A percentile compares a stretch with the other conserved stretches of the same genome.
Conservation (phyloP, 2,329 filamentous ascomycete genomes). For the Magnaporthiopsis incrustans region DNA sequence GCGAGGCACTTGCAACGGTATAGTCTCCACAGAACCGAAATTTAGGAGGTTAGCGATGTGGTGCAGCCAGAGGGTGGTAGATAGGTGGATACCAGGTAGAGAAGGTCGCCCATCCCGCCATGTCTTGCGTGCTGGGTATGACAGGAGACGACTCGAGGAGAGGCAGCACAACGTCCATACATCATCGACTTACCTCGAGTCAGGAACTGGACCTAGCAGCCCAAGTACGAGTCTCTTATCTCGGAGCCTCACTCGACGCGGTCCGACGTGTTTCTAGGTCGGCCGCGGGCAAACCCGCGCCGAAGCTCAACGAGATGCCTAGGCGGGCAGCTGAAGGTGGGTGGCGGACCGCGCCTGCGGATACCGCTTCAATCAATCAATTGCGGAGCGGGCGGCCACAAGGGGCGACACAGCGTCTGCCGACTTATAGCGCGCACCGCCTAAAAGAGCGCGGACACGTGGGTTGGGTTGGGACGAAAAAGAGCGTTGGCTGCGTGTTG, state of each 20-base stretch:
- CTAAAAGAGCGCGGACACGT: not conserved
- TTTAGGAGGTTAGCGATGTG: not conserved
- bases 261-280: not conserved
- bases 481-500: not conserved
- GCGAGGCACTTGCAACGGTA: not conserved
- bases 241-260: not conserved
- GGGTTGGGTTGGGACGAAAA: not conserved
- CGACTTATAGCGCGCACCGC: not conserved
- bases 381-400: not conserved
- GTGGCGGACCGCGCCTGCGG: not conserved
- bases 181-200: not conserved
- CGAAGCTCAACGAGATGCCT: not conserved
- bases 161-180: no score
- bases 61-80: no score
- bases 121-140: not conserved
- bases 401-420: not conserved
- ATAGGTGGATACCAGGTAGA: no score
- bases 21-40: not conserved
- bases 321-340: no score
- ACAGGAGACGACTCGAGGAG: no score
- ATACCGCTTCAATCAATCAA: not conserved
- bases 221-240: not conserved
- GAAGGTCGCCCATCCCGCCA: not conserved
- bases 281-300: no score
- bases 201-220: not conserved